Evolutionary conservation across 352 stramenopile species (phyloP), one percentile per base, ranked within the genome.

Genomic region (Phytophthora pistaciae): DNA sequence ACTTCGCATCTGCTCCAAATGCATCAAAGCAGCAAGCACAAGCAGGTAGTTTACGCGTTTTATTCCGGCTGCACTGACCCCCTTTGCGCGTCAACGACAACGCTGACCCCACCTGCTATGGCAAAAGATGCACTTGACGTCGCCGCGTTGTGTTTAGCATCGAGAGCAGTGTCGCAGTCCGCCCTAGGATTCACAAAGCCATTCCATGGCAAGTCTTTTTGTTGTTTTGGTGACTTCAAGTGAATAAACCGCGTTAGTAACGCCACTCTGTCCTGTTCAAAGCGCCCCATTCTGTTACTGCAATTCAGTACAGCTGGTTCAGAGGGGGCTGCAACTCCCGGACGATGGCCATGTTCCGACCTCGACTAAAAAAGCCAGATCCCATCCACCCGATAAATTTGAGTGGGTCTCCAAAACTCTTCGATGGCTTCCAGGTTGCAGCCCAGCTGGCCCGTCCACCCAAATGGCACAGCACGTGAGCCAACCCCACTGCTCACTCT

Each of bases 351-450:
- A 42, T 56, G 8, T 68, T 76, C 69, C 69, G 69, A 66, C 69
- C 64, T 64, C 44, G 57, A 60, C 48, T 66, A 64, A 60, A 63
- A 63, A 66, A 69, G 54, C 57, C 69, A n/a, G 33, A 72, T 40
- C 64, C 57, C 57, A 73, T 77, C 69, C 46, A 69, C 10, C 25
- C 54, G 50, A 66, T 53, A 69, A 54, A 56, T 68, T 64, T 57
- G 53, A 27, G 23, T 57, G 54, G 40, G 40, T 48, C 40, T 48
- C 40, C 9, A 42, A 18, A 42, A 42, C 36, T 42, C 33, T 55
- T 49, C 56, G 55, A 56, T 71, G 64, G 64, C 56, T 71, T 23
- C 64, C 63, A 27, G 14, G 11, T 20, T 62, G 27, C 9, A 60
- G 9, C 21, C 49, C 58, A 68, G 40, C 64, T 66, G 64, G 64